phyloP scores from a whole-genome alignment of 2,329 filamentous ascomycete species.

The Sporothrix mexicana region DNA sequence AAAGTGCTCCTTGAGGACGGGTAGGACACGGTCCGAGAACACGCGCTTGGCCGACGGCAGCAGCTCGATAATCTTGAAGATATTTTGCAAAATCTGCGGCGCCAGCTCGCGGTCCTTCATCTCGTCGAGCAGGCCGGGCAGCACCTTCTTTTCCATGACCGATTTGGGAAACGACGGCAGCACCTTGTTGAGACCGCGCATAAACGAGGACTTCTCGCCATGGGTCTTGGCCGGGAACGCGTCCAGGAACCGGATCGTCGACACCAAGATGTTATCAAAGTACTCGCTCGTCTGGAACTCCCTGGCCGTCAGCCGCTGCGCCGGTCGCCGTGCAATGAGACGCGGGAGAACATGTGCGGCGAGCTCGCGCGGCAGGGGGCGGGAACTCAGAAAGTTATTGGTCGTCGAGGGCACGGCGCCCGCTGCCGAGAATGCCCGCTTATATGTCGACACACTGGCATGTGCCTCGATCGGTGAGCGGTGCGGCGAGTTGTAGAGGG shows the following conservation, averaged over 20 bases:
- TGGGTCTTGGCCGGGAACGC: slow-evolving; percentile 88
- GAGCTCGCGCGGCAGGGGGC: slow-evolving; percentile 80
- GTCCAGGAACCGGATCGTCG: slow-evolving; percentile 94
- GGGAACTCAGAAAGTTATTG: slow-evolving; percentile 85
- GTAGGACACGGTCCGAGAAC: slow-evolving; percentile 86
- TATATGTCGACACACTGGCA: slow-evolving; percentile 82
- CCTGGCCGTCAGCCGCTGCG: slow-evolving; percentile 82
- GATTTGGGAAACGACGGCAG: slow-evolving; percentile 90
- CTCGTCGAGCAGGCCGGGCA: slow-evolving; percentile 88
- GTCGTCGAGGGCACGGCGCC: slow-evolving; percentile 76
- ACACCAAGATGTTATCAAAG: slow-evolving; percentile 96
- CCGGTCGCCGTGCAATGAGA: slow-evolving; percentile 84
- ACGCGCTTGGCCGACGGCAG: slow-evolving; percentile 77
- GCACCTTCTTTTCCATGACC: slow-evolving; percentile 91
- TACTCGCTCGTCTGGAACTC: slow-evolving; percentile 96
- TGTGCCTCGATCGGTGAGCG: slow-evolving; percentile 82
- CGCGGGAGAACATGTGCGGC: slow-evolving; percentile 76
- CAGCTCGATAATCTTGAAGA: slow-evolving; percentile 85
- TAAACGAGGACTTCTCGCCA: slow-evolving; percentile 87
- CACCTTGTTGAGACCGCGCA: slow-evolving; percentile 86
- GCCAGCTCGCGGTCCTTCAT: slow-evolving; percentile 90
- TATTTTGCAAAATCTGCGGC: slow-evolving; percentile 83
- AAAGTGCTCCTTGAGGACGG: slow-evolving; percentile 83
- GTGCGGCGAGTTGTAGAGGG: slow-evolving; percentile 95
- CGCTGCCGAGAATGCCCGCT: slow-evolving; percentile 78